Base-by-base conservation (phyloP, 2,329 filamentous ascomycete species). In the Huntiella moniliformis region DNA sequence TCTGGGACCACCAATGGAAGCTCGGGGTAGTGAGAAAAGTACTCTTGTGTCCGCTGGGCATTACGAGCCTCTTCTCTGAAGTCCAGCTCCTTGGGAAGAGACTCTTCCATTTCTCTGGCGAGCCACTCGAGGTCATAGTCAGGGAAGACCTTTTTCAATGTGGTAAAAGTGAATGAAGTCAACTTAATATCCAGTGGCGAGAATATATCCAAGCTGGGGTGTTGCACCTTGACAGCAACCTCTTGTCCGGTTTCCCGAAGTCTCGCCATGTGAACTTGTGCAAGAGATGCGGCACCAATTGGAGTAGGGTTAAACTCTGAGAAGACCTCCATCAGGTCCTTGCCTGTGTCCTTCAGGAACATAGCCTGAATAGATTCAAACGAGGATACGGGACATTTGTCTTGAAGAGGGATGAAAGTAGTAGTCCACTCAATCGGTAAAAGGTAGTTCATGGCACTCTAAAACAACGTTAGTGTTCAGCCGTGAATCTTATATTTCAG, bases 71-170 rank as follows among this genome's bases (percentile, higher is more conserved):
- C 91, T 54, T 77, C 76, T 35, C 74, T 67, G 57, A 98, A 98
- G 58, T 98, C 82, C 44, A 98, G 68, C 61, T 98, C 91, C 58
- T 88, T 79, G 0, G 91, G 91, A 5, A 98, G 65, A 2, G 86
- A 95, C 15, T 77, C 64, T 50, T 95, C 84, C 81, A 98, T 92
- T 62, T 98, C 91, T 5, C 79, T 77, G 1, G 85, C 87, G 7
- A 98, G 67, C 91, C 91, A 98, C 57, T 93, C 87, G 22, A 98
- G 70, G 60, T 98, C 91, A 60, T 98, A 98, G 55, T 96, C 87
- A 2, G 92, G 92, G 57, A 98, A 98, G 67, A 88, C 95, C 49
- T 74, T 73, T 62, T 93, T 94, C 50, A 98, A 66, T 0, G 80
- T 91, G 8, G 79, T 77, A 61, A 98, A 98, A 0, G 87, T 92